phyloP scores from a whole-genome alignment of 768 basidiomycete genomes.

The Lactarius vividus region DNA sequence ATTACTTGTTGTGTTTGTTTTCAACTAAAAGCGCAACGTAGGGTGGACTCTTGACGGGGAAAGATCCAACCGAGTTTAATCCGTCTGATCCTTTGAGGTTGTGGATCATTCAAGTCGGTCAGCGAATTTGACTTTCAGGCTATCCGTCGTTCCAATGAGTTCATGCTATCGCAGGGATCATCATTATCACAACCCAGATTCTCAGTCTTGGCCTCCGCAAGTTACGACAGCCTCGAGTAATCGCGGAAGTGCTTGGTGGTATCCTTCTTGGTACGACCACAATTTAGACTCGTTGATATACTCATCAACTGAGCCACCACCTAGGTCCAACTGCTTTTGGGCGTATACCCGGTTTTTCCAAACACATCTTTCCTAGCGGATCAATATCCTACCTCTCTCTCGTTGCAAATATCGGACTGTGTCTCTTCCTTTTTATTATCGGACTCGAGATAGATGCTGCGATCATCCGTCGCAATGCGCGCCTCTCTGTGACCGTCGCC shows the following conservation, averaged over 20 bases:
- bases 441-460: slow-evolving; percentile 86
- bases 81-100: slow-evolving; percentile 65
- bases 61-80: slow-evolving; percentile 68
- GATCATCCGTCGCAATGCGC: slow-evolving; percentile 75
- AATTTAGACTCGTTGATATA: not conserved
- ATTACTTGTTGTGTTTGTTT: not conserved
- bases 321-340: slow-evolving; percentile 59
- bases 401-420: slow-evolving; percentile 84
- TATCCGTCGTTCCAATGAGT: not conserved
- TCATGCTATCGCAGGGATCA: slow-evolving; percentile 53
- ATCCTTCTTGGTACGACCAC: slow-evolving; percentile 67
- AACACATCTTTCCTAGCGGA: slow-evolving; percentile 73
- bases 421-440: slow-evolving; percentile 88
- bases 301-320: not conserved
- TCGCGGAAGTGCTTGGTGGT: slow-evolving; percentile 83
- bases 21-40: slow-evolving; percentile 30
- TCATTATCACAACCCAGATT: slow-evolving; percentile 74
- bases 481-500: slow-evolving; percentile 66
- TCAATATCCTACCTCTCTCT: slow-evolving; percentile 80
- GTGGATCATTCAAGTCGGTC: slow-evolving; percentile 80
- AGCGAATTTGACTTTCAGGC: slow-evolving; percentile 27
- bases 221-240: slow-evolving; percentile 82
- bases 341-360: slow-evolving; percentile 83
- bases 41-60: slow-evolving; percentile 75
- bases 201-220: slow-evolving; percentile 71